phyloP scores from a whole-genome alignment of 257 asterid genomes.

The Thymus mandschuricus region DNA sequence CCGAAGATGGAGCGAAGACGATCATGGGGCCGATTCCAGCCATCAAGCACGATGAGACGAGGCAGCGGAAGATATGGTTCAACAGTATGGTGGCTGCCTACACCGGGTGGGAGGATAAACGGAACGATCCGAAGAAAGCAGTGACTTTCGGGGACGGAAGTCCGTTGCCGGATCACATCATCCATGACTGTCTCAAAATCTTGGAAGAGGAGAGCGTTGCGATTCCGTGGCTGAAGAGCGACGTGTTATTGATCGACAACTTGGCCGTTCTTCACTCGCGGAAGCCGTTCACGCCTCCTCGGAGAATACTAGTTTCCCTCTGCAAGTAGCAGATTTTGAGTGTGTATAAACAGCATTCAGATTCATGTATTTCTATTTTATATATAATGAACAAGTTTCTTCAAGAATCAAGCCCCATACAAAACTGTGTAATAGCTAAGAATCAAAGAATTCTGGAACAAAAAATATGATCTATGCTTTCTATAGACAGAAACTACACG shows the following conservation, averaged over 20 bases:
- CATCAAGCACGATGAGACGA: conserved; percentile 53
- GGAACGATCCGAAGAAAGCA: conserved; percentile 80
- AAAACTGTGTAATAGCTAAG: conserved; percentile 24
- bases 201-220: conserved; percentile 78
- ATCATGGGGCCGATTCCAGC: conserved; percentile 92
- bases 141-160: conserved; percentile 79
- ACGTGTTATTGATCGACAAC: conserved; percentile 70
- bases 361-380: not conserved
- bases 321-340: conserved; percentile 53
- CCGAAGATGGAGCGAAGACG: conserved; percentile 61
- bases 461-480: conserved; percentile 8
- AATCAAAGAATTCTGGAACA: conserved; percentile 26
- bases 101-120: conserved; percentile 78
- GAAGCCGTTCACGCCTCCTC: conserved; percentile 72
- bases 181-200: conserved; percentile 64
- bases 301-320: conserved; percentile 78
- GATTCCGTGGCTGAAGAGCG: conserved; percentile 85
- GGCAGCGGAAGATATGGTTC: conserved; percentile 79
- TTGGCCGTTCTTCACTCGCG: conserved; percentile 88
- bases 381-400: not conserved
- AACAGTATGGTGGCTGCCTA: conserved; percentile 94
- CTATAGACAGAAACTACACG: conserved; percentile 37
- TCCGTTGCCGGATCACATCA: conserved; percentile 59
- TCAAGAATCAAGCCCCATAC: conserved; percentile 7
- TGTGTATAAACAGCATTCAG: not conserved